phyloP scores from a whole-genome alignment of 352 stramenopile genomes.

The Phytophthora melonis region DNA sequence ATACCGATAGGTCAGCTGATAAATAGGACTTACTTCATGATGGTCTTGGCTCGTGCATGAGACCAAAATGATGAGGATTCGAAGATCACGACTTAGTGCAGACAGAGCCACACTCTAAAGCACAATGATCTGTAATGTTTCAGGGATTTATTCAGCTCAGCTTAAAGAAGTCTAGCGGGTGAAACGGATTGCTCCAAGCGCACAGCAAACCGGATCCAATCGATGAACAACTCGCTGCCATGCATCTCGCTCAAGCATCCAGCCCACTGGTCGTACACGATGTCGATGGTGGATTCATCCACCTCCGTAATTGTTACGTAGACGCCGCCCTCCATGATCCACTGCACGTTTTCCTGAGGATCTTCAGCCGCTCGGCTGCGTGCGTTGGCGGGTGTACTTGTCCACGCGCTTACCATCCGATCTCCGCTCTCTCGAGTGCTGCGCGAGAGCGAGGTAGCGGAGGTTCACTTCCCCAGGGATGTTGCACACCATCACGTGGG shows the following conservation, averaged over 20 bases:
- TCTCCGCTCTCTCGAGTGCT: conserved; percentile 4
- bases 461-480: not conserved
- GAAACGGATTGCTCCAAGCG: conserved; percentile 9
- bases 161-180: not conserved
- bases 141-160: not conserved
- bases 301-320: conserved; percentile 30
- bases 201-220: conserved; percentile 31
- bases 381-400: conserved; percentile 20
- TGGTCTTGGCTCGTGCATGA: no score
- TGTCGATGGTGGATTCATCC: conserved; percentile 22
- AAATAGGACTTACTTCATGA: no score
- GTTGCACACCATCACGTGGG: not conserved
- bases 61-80: no score
- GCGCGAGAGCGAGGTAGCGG: not conserved
- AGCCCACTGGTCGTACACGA: conserved; percentile 38
- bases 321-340: conserved; percentile 32
- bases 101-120: not conserved
- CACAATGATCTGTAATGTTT: not conserved
- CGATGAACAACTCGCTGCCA: conserved; percentile 51
- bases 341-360: conserved; percentile 13
- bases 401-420: conserved; percentile 49
- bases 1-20: no score
- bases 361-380: conserved; percentile 18
- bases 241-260: conserved; percentile 44
- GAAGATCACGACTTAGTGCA: no score